Percentiles rank a stretch among this genome's conserved stretches.
Conservation (phyloP, 345 rosid genomes). For the Viola odorata region DNA sequence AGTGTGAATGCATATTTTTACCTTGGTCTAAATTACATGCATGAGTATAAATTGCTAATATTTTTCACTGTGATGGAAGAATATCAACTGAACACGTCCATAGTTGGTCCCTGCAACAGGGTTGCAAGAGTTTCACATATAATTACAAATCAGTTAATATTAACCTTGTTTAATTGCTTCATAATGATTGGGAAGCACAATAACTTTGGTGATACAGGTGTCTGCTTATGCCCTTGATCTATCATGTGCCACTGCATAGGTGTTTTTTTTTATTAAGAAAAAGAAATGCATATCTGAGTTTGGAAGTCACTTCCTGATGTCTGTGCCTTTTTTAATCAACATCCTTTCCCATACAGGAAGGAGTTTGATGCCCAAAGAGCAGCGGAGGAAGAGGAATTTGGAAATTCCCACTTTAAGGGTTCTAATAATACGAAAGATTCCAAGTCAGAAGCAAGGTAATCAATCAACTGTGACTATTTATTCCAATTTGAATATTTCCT, state of each 20-base stretch:
- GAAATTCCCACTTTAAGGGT: slow-evolving; percentile 32
- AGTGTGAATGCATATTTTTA: too few relatives aligned
- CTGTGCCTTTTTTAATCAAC: not conserved
- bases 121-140: too few relatives aligned
- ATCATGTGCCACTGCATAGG: not conserved
- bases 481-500: not conserved
- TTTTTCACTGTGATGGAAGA: too few relatives aligned
- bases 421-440: slow-evolving; percentile 41
- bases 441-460: slow-evolving; percentile 50
- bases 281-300: not conserved
- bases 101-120: too few relatives aligned
- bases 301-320: not conserved
- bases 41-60: too few relatives aligned
- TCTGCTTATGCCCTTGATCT: not conserved
- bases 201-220: not conserved
- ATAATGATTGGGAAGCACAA: not conserved
- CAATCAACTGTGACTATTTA: not conserved
- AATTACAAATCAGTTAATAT: too few relatives aligned
- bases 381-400: slow-evolving; percentile 39
- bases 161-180: too few relatives aligned
- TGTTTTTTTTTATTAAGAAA: not conserved
- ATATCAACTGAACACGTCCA: too few relatives aligned
- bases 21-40: too few relatives aligned
- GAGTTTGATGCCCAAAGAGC: slow-evolving; percentile 75
- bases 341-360: slow-evolving; percentile 41